phyloP scores from a whole-genome alignment of 495 filamentous ascomycete species.

The Penicillium atrosanguineum region DNA sequence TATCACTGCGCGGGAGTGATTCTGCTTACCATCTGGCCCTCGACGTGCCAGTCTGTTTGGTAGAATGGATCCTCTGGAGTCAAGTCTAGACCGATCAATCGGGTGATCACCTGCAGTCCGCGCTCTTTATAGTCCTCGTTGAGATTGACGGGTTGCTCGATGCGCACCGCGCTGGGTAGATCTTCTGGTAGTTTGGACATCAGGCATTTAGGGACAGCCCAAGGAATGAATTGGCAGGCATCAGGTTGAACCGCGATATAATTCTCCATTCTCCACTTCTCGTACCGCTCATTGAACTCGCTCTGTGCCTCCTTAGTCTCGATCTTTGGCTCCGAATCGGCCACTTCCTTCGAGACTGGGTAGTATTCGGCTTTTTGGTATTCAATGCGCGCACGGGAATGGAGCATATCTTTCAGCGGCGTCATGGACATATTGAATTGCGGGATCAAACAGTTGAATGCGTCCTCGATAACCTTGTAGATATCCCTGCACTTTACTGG shows the following conservation, averaged over 20 bases:
- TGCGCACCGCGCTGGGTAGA: slow-evolving; percentile 22
- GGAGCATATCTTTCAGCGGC: slow-evolving; percentile 36
- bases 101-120: slow-evolving; percentile 40
- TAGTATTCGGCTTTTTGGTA: slow-evolving; percentile 35
- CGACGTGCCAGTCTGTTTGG: slow-evolving; percentile 39
- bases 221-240: slow-evolving; percentile 28
- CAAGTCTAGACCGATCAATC: slow-evolving; percentile 34
- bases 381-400: slow-evolving; percentile 31
- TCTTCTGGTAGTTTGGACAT: slow-evolving; percentile 25
- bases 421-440: slow-evolving; percentile 42
- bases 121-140: slow-evolving; percentile 37
- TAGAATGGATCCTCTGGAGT: slow-evolving; percentile 30
- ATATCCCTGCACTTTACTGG: slow-evolving; percentile 31
- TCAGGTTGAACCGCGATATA: slow-evolving; percentile 30
- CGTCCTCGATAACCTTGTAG: slow-evolving; percentile 42
- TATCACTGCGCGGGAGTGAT: neutral
- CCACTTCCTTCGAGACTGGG: slow-evolving; percentile 18
- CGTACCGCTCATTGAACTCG: slow-evolving; percentile 25
- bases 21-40: slow-evolving; percentile 33
- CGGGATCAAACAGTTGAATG: slow-evolving; percentile 38
- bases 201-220: slow-evolving; percentile 30
- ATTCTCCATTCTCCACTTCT: slow-evolving; percentile 27
- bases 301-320: slow-evolving; percentile 18
- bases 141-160: slow-evolving; percentile 27
- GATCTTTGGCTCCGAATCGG: slow-evolving; percentile 18